Percentiles rank a stretch among this genome's conserved stretches.
phyloP scores from a whole-genome alignment of 1,284 basidiomycete genomes.

The Cutaneotrichosporon mucoides region DNA sequence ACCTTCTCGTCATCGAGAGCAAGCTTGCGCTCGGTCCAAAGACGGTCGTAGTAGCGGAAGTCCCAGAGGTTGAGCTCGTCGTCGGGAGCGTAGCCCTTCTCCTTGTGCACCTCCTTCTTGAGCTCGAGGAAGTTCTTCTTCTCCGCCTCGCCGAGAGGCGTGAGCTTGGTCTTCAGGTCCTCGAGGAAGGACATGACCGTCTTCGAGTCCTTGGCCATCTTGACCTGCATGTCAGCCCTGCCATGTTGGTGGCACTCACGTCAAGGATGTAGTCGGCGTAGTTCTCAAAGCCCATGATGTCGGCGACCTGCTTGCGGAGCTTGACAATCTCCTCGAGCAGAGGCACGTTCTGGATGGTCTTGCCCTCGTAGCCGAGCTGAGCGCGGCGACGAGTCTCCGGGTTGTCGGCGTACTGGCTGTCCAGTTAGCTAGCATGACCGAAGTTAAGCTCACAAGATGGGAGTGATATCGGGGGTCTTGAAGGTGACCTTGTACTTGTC shows the following conservation, averaged over 20 bases:
- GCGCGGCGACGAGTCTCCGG: slow-evolving; percentile 19
- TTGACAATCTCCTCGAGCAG: slow-evolving; percentile 18
- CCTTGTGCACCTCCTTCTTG: slow-evolving; percentile 19
- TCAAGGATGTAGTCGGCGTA: slow-evolving; percentile 23
- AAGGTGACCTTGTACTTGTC: slow-evolving; percentile 22
- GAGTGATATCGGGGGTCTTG: slow-evolving; percentile 21
- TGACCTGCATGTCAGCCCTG: slow-evolving; percentile 11
- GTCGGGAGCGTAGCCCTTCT: slow-evolving; percentile 11
- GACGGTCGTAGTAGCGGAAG: slow-evolving; percentile 25
- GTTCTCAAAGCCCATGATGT: slow-evolving; percentile 16
- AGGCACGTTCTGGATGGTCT: slow-evolving; percentile 16
- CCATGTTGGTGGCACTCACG: slow-evolving; percentile 1
- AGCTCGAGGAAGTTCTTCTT: slow-evolving; percentile 15
- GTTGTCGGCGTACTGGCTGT: slow-evolving; percentile 19
- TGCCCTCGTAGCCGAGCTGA: slow-evolving; percentile 17
- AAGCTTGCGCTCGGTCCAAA: slow-evolving; percentile 21
- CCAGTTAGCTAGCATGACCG: too few relatives aligned
- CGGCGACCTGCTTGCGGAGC: slow-evolving; percentile 19
- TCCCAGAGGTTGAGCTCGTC: slow-evolving; percentile 21
- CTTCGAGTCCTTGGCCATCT: slow-evolving; percentile 25
- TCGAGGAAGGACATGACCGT: slow-evolving; percentile 16
- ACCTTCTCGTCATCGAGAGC: slow-evolving; percentile 23
- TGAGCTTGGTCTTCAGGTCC: slow-evolving; percentile 19
- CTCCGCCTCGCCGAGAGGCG: slow-evolving; percentile 19
- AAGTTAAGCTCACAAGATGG: slow-evolving; percentile 20